Base-by-base conservation (phyloP, 2,329 filamentous ascomycete genomes). In the Aspergillus versicolor region DNA sequence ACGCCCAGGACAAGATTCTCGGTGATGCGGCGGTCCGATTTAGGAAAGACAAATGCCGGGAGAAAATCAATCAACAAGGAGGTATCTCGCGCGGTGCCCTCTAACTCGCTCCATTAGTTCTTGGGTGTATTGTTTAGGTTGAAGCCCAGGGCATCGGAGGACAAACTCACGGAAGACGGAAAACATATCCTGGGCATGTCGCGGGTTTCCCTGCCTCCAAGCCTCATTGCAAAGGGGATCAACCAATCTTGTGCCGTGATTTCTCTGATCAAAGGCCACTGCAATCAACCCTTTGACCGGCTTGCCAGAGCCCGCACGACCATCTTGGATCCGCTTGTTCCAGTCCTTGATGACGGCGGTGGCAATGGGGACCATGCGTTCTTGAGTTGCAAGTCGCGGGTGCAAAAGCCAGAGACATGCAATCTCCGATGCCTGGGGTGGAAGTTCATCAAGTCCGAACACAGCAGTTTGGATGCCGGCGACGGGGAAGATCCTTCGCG, bases 161-260 rank as follows among this genome's bases (percentile, higher is more conserved):
- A 24, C 15, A 45, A 45, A 71, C 77, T 84, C 82, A 74, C 85
- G 84, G 58, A 92, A 88, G 60, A 86, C 84, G 30, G 84, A 86
- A 70, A 94, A 92, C 92, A 99, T 96, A 73, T 99, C 94, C 70
- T 91, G 86, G 0, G 92, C 93, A 77, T 97, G 94, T 6, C 81
- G 84, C 7, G 82, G 78, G 70, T 97, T 96, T 30, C 91, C 92
- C 38, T 84, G 75, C 43, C 84, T 83, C 93, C 92, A 97, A 4
- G 88, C 82, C 64, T 88, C 80, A 71, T 97, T 97, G 24, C 88
- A 86, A 17, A 81, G 64, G 7, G 83, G 76, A 65, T 88, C 82
- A 2, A 93, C 84, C 58, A 86, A 74, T 54, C 94, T 80, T 3
- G 84, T 82, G 24, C 94, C 94, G 75, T 97, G 94, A 73, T 97